phyloP scores from a whole-genome alignment of 441 rosid genomes.

The Macaranga tanarius region DNA sequence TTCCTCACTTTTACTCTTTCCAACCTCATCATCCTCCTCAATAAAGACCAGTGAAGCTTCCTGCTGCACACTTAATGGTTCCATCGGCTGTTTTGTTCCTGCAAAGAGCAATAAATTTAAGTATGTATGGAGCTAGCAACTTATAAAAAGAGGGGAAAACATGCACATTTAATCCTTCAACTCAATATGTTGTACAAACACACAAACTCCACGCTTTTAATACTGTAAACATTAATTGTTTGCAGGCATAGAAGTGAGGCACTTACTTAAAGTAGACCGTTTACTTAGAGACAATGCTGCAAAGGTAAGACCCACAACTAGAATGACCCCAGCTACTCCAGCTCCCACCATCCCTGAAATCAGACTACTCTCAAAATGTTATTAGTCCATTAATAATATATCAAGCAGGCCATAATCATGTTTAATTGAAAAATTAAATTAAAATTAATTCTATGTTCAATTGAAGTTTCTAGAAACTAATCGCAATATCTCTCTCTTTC shows the following conservation, averaged over 20 bases:
- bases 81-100: constrained; percentile 68
- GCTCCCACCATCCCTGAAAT: constrained; percentile 82
- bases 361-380: constrained; percentile 64
- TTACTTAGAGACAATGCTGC: constrained; percentile 63
- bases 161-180: background rate
- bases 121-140: background rate
- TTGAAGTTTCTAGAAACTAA: background rate
- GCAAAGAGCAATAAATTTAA: constrained; percentile 14
- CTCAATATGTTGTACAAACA: background rate
- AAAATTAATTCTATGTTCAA: no score
- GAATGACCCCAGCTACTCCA: constrained; percentile 65
- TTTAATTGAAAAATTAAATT: no score
- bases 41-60: constrained; percentile 44
- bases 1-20: constrained; percentile 35
- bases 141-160: background rate
- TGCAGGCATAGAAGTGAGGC: constrained; percentile 2
- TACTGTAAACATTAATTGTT: background rate
- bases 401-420: no score
- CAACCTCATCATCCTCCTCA: constrained; percentile 36
- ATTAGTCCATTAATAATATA: constrained; percentile 41
- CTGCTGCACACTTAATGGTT: constrained; percentile 59
- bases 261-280: constrained; percentile 58
- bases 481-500: background rate
- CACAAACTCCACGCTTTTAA: background rate
- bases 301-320: constrained; percentile 55